Evolutionary conservation across 495 filamentous ascomycete species (phyloP), one percentile per base, ranked within the genome.

Genomic region (Platismatia glauca): DNA sequence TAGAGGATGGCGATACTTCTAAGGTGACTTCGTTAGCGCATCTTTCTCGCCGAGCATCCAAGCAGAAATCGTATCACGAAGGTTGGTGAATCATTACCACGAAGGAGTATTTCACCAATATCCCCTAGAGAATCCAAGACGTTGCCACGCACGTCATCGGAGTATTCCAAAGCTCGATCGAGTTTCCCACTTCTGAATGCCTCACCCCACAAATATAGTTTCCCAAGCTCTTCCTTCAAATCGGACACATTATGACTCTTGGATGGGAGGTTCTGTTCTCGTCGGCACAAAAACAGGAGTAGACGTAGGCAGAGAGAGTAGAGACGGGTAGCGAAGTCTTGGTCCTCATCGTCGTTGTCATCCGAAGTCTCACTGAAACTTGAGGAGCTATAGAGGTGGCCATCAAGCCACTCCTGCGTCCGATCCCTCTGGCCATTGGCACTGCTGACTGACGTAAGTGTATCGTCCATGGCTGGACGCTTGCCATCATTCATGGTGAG

Each of bases 171-270:
- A 16, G 66, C 62, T 12, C 37, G 41, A 27, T 72, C 72, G 24
- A 73, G 61, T 33, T 56, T 56, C 0, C 68, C 68, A 6, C 60
- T 41, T 8, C 41, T 35, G 44, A 71, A 66, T 1, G 59, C 59
- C 22, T 73, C 66, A 18, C 68, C 68, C 68, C 71, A 74, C 12
- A 74, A 27, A 55, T 65, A 67, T 18, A 73, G 53, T 12, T 63
- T 64, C 1, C 59, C 67, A 1, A 71, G 43, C 27, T 68, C 65
- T 37, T 70, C 55, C 61, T 63, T 60, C 27, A 70, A 52, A 12
- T 15, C 18, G 39, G 24, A 55, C 4, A 8, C 8, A 6, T 7
- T 18, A 16, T 13, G 3, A 15, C 33, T 27, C 12, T 22, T 34
- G 16, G 35, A n/a, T 12, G 34, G 4, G 11, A 2, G 6, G 4